Evolutionary conservation across 1,284 basidiomycete genomes (phyloP), one percentile per base, ranked within the genome.

Genomic region (Cerrena zonata): DNA sequence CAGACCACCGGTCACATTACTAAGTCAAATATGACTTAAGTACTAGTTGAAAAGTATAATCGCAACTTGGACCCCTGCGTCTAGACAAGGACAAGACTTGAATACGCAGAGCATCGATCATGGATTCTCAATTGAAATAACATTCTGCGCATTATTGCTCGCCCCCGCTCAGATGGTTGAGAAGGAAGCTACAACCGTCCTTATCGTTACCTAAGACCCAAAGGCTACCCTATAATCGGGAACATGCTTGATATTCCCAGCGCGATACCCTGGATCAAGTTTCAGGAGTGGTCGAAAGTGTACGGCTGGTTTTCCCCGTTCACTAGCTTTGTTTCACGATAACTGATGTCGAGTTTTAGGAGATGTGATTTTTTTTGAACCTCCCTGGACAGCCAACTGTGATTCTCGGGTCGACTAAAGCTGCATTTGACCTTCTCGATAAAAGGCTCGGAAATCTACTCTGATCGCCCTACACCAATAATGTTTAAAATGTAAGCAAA

Each of bases 401-500:
- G 11, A 53, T 71, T 15, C 45, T 73, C 7, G 71, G 71, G 49
- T 64, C 65, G 11, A 49, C 65, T 12, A 54, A 64, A 18, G 58
- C 59, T 4, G 60, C 65, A 11, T 53, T 55, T 4, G 70, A 71
- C 22, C 61, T 73, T 0, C 47, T 72, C 3, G 69, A 68, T 15
- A 65, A 64, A n/a, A 48, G 55, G 63, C n/a, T 59, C 61, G 1
- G 50, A 48, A 2, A 61, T 62, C 10, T 72, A 72, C 48, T 69
- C 69, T 2, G 61, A 68, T 50, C 57, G 71, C 11, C 67, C 69
- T 0, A 43, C 39, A 1, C 67, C 68, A 34, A 63, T 72, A 13
- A 69, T 70, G 64, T 55, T 51, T 2, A 57, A 34, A 50, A 61
- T 26, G 69, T 68, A 27, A 12, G 51, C 5, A 47, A 34, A 11